A percentile compares a stretch with the other conserved stretches of the same genome.
phyloP scores from a whole-genome alignment of 1,139 yeast species.

The Magnusiomyces fungicola region DNA sequence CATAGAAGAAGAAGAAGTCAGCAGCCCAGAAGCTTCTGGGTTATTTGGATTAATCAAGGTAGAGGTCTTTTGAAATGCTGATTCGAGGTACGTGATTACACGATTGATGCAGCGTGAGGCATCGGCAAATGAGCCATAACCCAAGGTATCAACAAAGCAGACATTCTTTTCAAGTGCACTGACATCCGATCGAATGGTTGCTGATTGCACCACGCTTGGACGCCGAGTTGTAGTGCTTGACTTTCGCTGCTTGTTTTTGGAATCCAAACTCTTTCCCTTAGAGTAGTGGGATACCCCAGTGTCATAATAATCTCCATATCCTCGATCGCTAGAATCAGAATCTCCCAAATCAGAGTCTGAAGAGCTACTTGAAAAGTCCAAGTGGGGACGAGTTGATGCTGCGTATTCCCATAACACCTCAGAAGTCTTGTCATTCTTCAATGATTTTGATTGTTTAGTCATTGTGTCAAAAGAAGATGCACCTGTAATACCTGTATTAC shows the following conservation, averaged over 20 bases:
- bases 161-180: conserved; percentile 24
- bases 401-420: neutral
- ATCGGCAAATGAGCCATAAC: conserved; percentile 20
- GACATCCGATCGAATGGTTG: conserved; percentile 18
- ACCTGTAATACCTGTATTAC: conserved; percentile 8
- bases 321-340: neutral
- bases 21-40: conserved; percentile 20
- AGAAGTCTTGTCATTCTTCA: neutral
- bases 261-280: no score
- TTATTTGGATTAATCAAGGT: conserved; percentile 24
- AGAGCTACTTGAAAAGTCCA: conserved; percentile 18
- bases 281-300: no score
- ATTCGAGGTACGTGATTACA: conserved; percentile 24
- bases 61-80: conserved; percentile 25
- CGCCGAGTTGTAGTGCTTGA: conserved; percentile 9
- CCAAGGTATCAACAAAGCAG: conserved; percentile 25
- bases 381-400: conserved; percentile 2
- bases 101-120: conserved; percentile 18
- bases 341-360: conserved; percentile 10
- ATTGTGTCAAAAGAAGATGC: neutral
- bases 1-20: conserved; percentile 25
- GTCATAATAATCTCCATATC: neutral
- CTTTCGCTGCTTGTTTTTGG: neutral
- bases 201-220: conserved; percentile 19
- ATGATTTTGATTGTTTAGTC: neutral